Conservation (phyloP, 2,329 filamentous ascomycete species). For the Tothia fuscella region DNA sequence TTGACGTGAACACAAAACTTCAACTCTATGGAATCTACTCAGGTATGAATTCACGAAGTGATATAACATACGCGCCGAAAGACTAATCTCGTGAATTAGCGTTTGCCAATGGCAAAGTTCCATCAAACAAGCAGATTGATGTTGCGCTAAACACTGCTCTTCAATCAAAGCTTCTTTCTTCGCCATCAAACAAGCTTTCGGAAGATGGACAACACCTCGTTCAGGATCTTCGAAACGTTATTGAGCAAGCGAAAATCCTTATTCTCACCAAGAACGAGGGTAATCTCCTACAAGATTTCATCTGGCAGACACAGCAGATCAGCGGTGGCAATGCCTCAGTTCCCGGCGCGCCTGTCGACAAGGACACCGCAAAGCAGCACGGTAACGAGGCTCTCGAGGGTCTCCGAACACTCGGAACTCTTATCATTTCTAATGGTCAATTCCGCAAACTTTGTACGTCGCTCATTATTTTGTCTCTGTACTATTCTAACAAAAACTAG, state of each 20-base stretch:
- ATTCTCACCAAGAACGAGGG: slow-evolving; percentile 90
- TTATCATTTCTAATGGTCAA: slow-evolving; percentile 91
- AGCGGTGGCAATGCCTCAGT: slow-evolving; percentile 47
- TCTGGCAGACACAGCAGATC: slow-evolving; percentile 81
- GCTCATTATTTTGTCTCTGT: not conserved
- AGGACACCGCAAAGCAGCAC: slow-evolving; percentile 69
- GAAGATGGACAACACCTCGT: slow-evolving; percentile 70
- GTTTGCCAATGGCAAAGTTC: slow-evolving; percentile 80
- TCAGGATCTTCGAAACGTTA: slow-evolving; percentile 62
- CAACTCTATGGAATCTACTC: slow-evolving; percentile 83
- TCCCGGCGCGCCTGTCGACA: slow-evolving; percentile 58
- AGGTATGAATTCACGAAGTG: too few relatives aligned
- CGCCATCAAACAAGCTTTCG: slow-evolving; percentile 67
- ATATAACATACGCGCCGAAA: too few relatives aligned
- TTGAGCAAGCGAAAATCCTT: slow-evolving; percentile 73
- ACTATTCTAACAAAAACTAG: slow-evolving; percentile 23
- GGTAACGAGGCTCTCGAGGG: slow-evolving; percentile 74
- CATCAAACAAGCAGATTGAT: slow-evolving; percentile 94
- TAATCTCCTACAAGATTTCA: slow-evolving; percentile 89
- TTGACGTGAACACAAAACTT: slow-evolving; percentile 82
- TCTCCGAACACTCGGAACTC: slow-evolving; percentile 72
- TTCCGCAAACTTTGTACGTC: slow-evolving; percentile 77
- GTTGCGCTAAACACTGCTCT: slow-evolving; percentile 84
- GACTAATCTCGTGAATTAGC: too few relatives aligned
- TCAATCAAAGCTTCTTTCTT: slow-evolving; percentile 54